Evolutionary conservation across 805 yeast species (phyloP), one percentile per base, ranked within the genome.

Genomic region (Teunomyces cretensis): DNA sequence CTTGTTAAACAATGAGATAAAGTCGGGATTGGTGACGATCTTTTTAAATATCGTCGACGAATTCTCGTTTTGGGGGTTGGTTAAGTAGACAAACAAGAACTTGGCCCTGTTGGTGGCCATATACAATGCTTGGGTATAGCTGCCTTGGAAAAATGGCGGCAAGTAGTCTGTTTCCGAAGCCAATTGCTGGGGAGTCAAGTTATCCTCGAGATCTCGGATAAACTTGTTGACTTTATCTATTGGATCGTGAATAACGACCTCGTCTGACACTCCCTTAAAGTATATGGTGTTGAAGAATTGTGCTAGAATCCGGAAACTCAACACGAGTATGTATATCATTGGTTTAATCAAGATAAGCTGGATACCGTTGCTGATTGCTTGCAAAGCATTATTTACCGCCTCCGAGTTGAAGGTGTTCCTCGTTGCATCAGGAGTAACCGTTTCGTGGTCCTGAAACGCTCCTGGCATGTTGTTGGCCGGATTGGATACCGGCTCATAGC

Each of bases 61-160:
- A 42, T 81, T 80, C 47, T 86, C 90, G 58, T 87, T 84, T 45
- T 82, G 79, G 15, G 82, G 81, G 56, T 87, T 84, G 44, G 88
- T 86, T 41, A 94, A 65, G 51, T 87, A 83, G 2, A 90, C 80
- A 42, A 88, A 66, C 33, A 91, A 70, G 73, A 88, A 88, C 61
- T 83, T 80, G 22, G 83, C 84, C 44, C 86, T 79, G 30, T 76
- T 71, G 42, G 86, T 84, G 30, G 94, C 86, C 55, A 75, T 70
- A 55, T 78, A 82, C 43, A 91, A 67, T 1, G 96, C 91, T 46
- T 84, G 84, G 1, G 91, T 81, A 65, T 90, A 92, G 30, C 95
- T 84, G 12, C 90, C 90, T 54, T 80, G 82, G 46, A 79, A 75
- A 53, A 87, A 83, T 42, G 65, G 76, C 42, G 75, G 74, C 43